These are phyloP conservation scores for Conticribra guillardii DNA, from an alignment of 108 stramenopile genomes.

Conservation along the genomic window DNA sequence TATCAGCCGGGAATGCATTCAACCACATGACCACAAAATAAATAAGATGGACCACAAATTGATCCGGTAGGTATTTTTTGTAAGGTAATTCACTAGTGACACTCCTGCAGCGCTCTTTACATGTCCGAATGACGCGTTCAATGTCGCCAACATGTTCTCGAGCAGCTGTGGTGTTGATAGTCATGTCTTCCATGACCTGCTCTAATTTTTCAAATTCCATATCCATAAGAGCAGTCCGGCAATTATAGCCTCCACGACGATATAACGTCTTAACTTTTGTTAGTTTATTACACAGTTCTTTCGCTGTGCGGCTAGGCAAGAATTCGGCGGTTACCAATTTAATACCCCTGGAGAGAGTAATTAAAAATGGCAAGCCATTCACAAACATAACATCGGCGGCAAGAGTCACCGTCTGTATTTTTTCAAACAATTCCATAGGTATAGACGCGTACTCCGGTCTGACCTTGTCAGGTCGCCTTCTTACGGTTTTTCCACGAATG, in stretches of 20 bases:
- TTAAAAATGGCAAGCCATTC: conserved; percentile 6
- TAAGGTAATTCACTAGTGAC: conserved; percentile 11
- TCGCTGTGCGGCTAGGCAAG: conserved; percentile 1
- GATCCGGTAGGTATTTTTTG: background rate
- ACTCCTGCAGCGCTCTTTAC: conserved; percentile 13
- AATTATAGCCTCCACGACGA: conserved; percentile 14
- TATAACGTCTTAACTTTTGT: background rate
- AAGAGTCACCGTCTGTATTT: background rate
- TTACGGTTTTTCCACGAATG: background rate
- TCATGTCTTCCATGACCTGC: background rate
- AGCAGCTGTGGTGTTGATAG: conserved; percentile 28
- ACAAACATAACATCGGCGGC: conserved; percentile 25
- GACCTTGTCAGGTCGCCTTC: background rate
- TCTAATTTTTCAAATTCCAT: conserved; percentile 15
- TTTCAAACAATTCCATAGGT: background rate
- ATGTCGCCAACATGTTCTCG: conserved; percentile 24
- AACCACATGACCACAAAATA: conserved; percentile 17
- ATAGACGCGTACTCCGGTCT: background rate
- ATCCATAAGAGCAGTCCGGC: conserved; percentile 8
- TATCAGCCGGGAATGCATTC: conserved; percentile 30
- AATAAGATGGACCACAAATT: conserved; percentile 18
- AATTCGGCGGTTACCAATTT: background rate
- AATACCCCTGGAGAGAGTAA: background rate
- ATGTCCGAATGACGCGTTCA: conserved; percentile 12
- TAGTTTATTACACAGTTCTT: background rate